phyloP scores from a whole-genome alignment of 1,284 basidiomycete species.

The Kalmanozyma brasiliensis region DNA sequence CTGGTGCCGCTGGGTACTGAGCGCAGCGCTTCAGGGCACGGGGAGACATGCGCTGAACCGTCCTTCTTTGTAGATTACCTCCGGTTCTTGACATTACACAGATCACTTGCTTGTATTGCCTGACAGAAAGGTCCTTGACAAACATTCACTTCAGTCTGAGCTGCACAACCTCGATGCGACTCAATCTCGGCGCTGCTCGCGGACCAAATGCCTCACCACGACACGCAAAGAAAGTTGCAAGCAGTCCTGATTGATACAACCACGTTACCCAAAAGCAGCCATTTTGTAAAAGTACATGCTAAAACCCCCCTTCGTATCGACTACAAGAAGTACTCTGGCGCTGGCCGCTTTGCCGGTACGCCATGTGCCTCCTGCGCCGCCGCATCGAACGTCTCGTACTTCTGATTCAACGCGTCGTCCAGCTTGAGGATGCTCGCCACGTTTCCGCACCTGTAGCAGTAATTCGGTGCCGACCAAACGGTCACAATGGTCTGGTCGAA shows the following conservation, averaged over 20 bases:
- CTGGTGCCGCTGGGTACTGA: constrained; percentile 64
- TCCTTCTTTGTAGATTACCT: constrained; percentile 9
- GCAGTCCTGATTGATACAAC: constrained; percentile 1
- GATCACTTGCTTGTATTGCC: no score
- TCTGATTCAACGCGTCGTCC: constrained; percentile 65
- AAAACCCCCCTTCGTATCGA: neutral
- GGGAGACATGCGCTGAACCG: no score
- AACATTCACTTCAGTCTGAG: no score
- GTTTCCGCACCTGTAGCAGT: constrained; percentile 78
- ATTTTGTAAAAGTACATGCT: constrained; percentile 4
- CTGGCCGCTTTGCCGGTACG: constrained; percentile 61
- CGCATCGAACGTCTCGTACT: constrained; percentile 64
- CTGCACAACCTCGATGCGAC: no score
- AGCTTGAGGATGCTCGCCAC: constrained; percentile 64
- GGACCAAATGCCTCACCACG: no score
- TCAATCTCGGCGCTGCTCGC: no score
- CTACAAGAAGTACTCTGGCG: constrained; percentile 64
- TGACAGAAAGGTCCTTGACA: no score
- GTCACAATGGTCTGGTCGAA: constrained; percentile 95
- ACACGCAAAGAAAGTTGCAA: neutral
- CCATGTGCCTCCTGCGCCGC: constrained; percentile 62
- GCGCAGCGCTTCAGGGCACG: neutral
- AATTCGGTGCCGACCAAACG: constrained; percentile 98
- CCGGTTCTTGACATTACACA: neutral
- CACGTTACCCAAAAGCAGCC: neutral